Evolutionary conservation across 2,329 filamentous ascomycete species (phyloP).

Genomic region (Colletotrichum orchidophilum): DNA sequence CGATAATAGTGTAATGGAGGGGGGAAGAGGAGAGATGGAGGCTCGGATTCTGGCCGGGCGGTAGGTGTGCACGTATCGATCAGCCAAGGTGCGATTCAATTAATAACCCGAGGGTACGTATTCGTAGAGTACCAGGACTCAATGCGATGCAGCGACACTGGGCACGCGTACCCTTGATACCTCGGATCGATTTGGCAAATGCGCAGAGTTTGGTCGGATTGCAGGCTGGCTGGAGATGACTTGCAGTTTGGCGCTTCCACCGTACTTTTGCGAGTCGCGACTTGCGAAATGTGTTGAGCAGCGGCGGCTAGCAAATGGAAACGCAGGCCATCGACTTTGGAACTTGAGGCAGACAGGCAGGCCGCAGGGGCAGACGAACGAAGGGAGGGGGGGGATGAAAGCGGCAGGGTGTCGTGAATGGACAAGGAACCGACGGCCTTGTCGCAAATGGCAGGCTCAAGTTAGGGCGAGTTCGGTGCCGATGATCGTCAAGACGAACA

Average conservation of each 20-base stretch:
- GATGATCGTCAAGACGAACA: conserved; percentile 31
- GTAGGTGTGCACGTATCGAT: conserved; percentile 20
- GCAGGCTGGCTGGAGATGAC: not conserved
- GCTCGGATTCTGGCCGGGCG: conserved; percentile 32
- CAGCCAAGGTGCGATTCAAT: not conserved
- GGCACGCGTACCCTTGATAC: not conserved
- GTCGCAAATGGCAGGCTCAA: conserved; percentile 10
- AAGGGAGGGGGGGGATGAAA: not conserved
- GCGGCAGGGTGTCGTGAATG: conserved; percentile 5
- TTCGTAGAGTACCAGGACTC: not conserved
- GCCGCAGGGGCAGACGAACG: not conserved
- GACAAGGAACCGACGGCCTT: conserved; percentile 1
- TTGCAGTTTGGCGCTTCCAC: not conserved
- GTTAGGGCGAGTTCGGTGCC: conserved; percentile 29
- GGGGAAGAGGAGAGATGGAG: conserved; percentile 28
- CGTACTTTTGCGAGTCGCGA: not conserved
- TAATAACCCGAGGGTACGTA: not conserved
- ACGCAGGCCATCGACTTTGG: not conserved
- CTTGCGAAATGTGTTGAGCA: too few species aligned
- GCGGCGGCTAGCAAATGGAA: not conserved
- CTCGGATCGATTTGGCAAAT: not conserved
- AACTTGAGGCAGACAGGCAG: not conserved
- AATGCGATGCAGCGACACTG: not conserved
- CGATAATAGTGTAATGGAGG: conserved; percentile 11
- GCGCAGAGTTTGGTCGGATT: not conserved